These are phyloP conservation scores for Xylariaceae sp. DNA, from an alignment of 2,329 filamentous ascomycete genomes.

Conservation along the genomic window DNA sequence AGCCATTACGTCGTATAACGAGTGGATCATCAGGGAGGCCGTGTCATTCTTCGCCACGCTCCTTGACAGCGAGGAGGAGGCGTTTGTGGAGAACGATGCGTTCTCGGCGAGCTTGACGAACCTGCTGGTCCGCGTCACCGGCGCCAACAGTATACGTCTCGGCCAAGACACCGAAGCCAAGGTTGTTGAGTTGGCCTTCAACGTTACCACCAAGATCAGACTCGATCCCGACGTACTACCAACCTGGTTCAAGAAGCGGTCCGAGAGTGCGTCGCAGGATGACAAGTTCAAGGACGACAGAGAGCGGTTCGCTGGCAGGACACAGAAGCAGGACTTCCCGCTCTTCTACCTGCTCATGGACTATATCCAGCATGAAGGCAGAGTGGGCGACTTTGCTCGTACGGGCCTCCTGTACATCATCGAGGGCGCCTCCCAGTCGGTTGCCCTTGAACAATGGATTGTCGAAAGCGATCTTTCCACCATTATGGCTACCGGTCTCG, in stretches of 20 bases:
- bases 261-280: constrained; percentile 26
- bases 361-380: constrained; percentile 92
- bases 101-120: constrained; percentile 88
- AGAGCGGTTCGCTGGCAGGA: constrained; percentile 74
- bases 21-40: constrained; percentile 78
- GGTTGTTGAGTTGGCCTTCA: constrained; percentile 89
- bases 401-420: constrained; percentile 95
- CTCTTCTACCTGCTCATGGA: constrained; percentile 94
- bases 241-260: constrained; percentile 78
- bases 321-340: constrained; percentile 88
- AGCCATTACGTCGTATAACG: constrained; percentile 76
- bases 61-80: constrained; percentile 94
- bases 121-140: constrained; percentile 73
- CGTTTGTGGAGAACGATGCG: constrained; percentile 77
- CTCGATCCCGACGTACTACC: constrained; percentile 80
- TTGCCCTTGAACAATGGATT: constrained; percentile 86
- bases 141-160: constrained; percentile 65
- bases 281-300: constrained; percentile 43
- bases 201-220: constrained; percentile 92
- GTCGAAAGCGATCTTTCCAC: constrained; percentile 95
- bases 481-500: constrained; percentile 91
- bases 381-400: constrained; percentile 90
- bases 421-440: constrained; percentile 80
- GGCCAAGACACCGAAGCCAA: constrained; percentile 78
- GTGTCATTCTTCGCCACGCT: constrained; percentile 84